phyloP scores from a whole-genome alignment of 352 stramenopile species.

The Phytophthora pisi region DNA sequence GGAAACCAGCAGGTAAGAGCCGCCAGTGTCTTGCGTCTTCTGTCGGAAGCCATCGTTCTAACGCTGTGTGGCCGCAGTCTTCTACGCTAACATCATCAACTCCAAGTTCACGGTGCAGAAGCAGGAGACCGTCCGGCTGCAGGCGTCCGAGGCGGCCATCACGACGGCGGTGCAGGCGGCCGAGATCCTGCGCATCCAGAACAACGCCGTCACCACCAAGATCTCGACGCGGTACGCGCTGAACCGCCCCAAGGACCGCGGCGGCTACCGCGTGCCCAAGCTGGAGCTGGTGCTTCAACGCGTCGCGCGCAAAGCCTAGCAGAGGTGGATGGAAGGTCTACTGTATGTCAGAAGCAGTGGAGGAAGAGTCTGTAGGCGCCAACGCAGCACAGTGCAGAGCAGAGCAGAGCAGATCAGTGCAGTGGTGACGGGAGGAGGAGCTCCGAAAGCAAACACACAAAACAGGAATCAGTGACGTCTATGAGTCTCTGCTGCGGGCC shows the following conservation, averaged over 20 bases:
- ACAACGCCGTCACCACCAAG: slow-evolving; percentile 59
- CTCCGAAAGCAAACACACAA: slow-evolving; percentile 9
- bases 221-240: slow-evolving; percentile 75
- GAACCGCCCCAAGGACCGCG: slow-evolving; percentile 54
- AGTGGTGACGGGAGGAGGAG: slow-evolving; percentile 4
- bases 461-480: slow-evolving; percentile 31
- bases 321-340: slow-evolving; percentile 1
- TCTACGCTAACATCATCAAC: slow-evolving; percentile 84
- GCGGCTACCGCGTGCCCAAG: slow-evolving; percentile 71
- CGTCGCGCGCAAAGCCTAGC: slow-evolving; percentile 38
- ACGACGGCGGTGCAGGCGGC: slow-evolving; percentile 74
- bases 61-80: slow-evolving; percentile 42
- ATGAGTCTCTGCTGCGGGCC: slow-evolving; percentile 17
- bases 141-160: slow-evolving; percentile 72
- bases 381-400: no score
- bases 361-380: no score
- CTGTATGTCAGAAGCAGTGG: slow-evolving; percentile 8
- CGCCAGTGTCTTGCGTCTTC: not conserved
- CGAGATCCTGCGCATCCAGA: slow-evolving; percentile 73
- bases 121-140: slow-evolving; percentile 63
- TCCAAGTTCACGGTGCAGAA: slow-evolving; percentile 81
- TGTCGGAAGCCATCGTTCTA: slow-evolving; percentile 3
- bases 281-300: slow-evolving; percentile 72
- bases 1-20: slow-evolving; percentile 64
- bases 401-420: not conserved